Conservation (phyloP, 768 basidiomycete genomes). For the Filobasidium wieringae region DNA sequence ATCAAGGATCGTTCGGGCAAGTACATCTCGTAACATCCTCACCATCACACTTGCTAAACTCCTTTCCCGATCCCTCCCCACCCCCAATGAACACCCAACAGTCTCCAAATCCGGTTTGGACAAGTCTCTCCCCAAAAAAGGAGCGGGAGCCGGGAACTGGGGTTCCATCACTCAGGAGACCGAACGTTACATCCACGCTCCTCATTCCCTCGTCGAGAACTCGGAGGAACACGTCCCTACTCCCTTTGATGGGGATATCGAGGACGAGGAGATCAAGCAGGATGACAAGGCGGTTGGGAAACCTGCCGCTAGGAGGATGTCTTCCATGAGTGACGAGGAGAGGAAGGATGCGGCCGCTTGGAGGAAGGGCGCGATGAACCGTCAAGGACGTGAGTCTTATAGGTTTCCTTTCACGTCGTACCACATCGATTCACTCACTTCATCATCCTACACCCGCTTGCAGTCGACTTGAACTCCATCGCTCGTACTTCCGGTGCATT, state of each 20-base stretch:
- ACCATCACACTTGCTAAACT: no score
- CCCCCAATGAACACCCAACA: constrained; percentile 19
- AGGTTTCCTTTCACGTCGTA: not conserved
- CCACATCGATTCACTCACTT: not conserved
- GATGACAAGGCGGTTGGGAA: constrained; percentile 29
- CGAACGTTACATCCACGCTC: constrained; percentile 11
- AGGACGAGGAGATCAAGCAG: constrained; percentile 34
- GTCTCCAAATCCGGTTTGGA: constrained; percentile 60
- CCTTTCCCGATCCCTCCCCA: not conserved
- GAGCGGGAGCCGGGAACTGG: constrained; percentile 77
- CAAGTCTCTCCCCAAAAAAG: constrained; percentile 61
- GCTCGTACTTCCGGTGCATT: constrained; percentile 67
- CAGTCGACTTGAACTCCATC: constrained; percentile 60
- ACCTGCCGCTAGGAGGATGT: constrained; percentile 28
- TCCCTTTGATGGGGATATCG: constrained; percentile 44
- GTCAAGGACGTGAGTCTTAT: constrained; percentile 40
- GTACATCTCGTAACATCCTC: not conserved
- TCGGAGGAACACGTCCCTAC: constrained; percentile 4
- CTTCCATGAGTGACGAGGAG: constrained; percentile 53
- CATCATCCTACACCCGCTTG: not conserved
- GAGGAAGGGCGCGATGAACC: constrained; percentile 57
- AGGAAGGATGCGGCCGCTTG: constrained; percentile 53
- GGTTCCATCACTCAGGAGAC: constrained; percentile 55
- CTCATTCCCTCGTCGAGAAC: not conserved
- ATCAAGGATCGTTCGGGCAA: constrained; percentile 25